Percentiles rank a stretch among this genome's conserved stretches.
phyloP scores from a whole-genome alignment of 306 rosid genomes.

The Trifolium subterraneum region DNA sequence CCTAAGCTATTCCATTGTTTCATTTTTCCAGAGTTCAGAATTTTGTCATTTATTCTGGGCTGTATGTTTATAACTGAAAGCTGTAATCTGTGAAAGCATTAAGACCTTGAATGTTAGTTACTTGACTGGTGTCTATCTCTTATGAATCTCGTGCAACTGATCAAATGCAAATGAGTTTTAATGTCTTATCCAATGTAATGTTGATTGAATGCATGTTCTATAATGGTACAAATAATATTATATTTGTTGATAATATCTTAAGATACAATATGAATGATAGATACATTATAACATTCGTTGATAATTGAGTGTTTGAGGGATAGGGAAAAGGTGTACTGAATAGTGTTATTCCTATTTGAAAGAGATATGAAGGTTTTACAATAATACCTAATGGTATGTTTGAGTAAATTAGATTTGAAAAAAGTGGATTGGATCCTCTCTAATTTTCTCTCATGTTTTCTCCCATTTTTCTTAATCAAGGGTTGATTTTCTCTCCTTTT shows the following conservation, averaged over 20 bases:
- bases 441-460: no score
- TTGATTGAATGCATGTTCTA: not conserved
- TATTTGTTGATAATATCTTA: conserved; percentile 1
- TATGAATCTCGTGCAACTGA: conserved; percentile 7
- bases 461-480: no score
- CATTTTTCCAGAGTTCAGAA: not conserved
- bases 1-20: conserved; percentile 26
- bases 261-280: not conserved
- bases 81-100: conserved; percentile 21
- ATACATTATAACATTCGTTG: not conserved
- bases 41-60: not conserved
- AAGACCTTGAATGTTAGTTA: conserved; percentile 18
- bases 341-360: not conserved
- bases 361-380: not conserved
- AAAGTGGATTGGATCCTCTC: no score
- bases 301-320: not conserved
- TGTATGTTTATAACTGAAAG: conserved; percentile 5
- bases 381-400: no score
- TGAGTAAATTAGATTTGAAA: no score
- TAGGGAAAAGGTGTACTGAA: not conserved
- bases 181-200: not conserved
- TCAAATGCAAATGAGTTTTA: conserved; percentile 1
- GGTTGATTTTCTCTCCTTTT: no score
- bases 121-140: conserved; percentile 6
- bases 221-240: not conserved